Evolutionary conservation across 352 stramenopile genomes (phyloP).

Genomic region (Pythium phragmiticola): DNA sequence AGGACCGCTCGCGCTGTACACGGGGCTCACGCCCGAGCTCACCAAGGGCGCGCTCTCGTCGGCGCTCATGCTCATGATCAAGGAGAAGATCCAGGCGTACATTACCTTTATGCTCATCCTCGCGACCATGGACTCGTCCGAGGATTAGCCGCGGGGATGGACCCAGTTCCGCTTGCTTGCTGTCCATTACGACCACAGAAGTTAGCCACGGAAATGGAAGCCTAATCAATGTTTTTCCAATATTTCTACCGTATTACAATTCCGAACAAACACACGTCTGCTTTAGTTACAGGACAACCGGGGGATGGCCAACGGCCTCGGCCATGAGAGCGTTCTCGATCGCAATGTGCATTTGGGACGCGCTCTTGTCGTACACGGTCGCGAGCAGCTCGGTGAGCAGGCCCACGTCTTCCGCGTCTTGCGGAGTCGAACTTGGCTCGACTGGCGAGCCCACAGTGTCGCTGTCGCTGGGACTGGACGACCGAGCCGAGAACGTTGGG

Average conservation of each 20-base stretch:
- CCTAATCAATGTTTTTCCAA: no score
- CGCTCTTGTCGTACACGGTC: conserved; percentile 27
- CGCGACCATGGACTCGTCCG: conserved; percentile 30
- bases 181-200: no score
- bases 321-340: conserved; percentile 43
- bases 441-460: conserved; percentile 9
- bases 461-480: conserved; percentile 14
- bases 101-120: conserved; percentile 84
- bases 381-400: conserved; percentile 37
- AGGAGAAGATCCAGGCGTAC: conserved; percentile 95
- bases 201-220: no score
- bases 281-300: not conserved
- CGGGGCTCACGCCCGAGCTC: conserved; percentile 93
- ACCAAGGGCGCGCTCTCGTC: conserved; percentile 95
- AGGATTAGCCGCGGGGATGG: conserved; percentile 13
- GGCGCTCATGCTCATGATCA: conserved; percentile 97
- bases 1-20: conserved; percentile 89
- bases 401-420: conserved; percentile 26
- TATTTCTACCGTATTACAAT: no score
- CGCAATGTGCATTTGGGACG: conserved; percentile 26
- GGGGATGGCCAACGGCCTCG: conserved; percentile 6
- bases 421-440: not conserved
- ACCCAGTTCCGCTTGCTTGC: no score
- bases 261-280: not conserved
- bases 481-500: conserved; percentile 21